Base-by-base conservation (phyloP, 2,329 filamentous ascomycete species). In the Colletotrichum echinochloae region DNA sequence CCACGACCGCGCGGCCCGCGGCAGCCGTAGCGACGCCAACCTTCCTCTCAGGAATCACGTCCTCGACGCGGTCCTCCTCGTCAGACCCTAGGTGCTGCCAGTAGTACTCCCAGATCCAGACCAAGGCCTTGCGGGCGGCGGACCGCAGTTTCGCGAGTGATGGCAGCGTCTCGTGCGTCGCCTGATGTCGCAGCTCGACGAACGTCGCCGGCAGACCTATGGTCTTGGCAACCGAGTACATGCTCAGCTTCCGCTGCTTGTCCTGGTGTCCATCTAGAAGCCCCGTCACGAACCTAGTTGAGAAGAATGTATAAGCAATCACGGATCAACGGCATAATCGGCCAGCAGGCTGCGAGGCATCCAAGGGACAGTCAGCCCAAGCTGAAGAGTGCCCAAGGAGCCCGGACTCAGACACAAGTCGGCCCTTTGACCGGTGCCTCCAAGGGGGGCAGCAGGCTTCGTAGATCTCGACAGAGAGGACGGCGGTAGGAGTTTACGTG, bases 81-180 rank as follows among this genome's bases (percentile, higher is more conserved):
- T 72, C 77, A 6, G 79, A 77, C 2, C 77, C 74, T 26, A 89
- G 78, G 52, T 86, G 82, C 75, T 80, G 82, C 95, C 95, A 98
- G 83, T 97, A 98, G 79, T 93, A 93, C 63, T 90, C 87, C 93
- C 94, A 97, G 61, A 98, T 90, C 95, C 95, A 98, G 54, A 85
- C 84, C 72, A 98, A 84, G 1, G 92, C 93, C 75, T 91, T 89
- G 73, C 85, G 82, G 1, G 92, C 89, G 1, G 92, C 92, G 44
- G 86, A 86, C 62, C 94, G 88, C 72, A 98, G 83, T 73, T 94
- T 90, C 14, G 88, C 85, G 63, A 97, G 83, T 1, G 91, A 90
- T 0, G 95, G 95, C 66, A 97, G 83, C 78, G 94, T 92, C 79
- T 97, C 93, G 79, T 98, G 95, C 49, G 94, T 97, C 52, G 93